These are phyloP conservation scores for Fusarium sp. DNA, from an alignment of 2,329 filamentous ascomycete genomes.

Conservation along the genomic window DNA sequence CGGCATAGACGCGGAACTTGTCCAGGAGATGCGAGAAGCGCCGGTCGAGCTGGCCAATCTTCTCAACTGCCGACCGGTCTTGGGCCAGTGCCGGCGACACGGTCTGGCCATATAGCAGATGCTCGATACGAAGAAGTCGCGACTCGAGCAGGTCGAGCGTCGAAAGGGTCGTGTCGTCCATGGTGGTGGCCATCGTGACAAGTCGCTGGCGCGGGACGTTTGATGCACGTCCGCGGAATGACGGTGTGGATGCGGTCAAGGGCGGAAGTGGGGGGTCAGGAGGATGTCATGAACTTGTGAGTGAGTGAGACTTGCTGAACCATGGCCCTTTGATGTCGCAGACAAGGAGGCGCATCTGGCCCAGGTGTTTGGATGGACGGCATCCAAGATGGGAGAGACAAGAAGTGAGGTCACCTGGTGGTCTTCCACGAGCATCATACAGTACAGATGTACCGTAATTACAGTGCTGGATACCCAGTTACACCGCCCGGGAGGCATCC, in stretches of 20 bases:
- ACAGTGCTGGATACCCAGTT: neutral
- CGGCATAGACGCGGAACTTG: constrained; percentile 66
- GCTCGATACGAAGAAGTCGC: constrained; percentile 70
- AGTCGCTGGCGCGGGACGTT: constrained; percentile 26
- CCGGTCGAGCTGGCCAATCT: constrained; percentile 64
- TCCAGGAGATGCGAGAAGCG: constrained; percentile 64
- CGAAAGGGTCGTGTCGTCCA: constrained; percentile 65
- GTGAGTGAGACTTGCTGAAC: constrained; percentile 35
- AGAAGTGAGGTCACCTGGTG: neutral
- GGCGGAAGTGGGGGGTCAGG: constrained; percentile 41
- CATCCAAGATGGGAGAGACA: neutral
- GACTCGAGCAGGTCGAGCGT: constrained; percentile 69
- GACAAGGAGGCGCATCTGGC: constrained; percentile 5
- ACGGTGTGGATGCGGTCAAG: constrained; percentile 35
- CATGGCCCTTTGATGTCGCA: constrained; percentile 20
- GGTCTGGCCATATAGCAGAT: constrained; percentile 65
- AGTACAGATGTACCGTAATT: neutral
- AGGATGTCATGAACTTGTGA: constrained; percentile 40
- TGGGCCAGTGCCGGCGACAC: constrained; percentile 48
- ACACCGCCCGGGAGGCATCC: neutral
- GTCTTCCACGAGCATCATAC: neutral
- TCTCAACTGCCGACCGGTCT: constrained; percentile 55
- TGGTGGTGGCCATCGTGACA: constrained; percentile 49
- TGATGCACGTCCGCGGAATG: constrained; percentile 23
- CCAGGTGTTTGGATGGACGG: neutral